Evolutionary conservation across 2,329 filamentous ascomycete genomes (phyloP).

Genomic region (Dothistroma septosporum): DNA sequence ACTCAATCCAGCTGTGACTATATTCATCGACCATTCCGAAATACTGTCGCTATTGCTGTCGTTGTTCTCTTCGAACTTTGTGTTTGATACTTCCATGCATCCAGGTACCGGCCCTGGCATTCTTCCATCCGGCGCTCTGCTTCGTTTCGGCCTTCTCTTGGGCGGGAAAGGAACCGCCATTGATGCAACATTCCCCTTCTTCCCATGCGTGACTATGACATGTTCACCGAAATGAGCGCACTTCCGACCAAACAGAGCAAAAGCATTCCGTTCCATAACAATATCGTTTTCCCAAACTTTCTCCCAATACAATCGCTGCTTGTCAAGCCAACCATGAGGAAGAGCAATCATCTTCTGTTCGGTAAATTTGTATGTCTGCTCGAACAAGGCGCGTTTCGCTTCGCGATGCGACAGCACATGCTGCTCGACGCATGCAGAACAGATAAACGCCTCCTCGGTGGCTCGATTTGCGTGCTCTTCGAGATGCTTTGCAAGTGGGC

Average conservation of each 20-base stretch:
- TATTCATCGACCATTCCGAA: background rate
- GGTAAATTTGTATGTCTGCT: slow-evolving; percentile 4
- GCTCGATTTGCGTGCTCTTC: slow-evolving; percentile 10
- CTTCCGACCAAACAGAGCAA: slow-evolving; percentile 12
- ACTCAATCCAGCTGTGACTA: background rate
- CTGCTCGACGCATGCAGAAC: slow-evolving; percentile 17
- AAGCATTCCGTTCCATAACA: slow-evolving; percentile 11
- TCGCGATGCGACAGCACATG: slow-evolving; percentile 14
- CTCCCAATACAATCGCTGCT: slow-evolving; percentile 8
- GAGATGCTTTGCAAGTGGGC: slow-evolving; percentile 4
- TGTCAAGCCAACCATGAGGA: slow-evolving; percentile 8
- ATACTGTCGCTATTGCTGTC: background rate
- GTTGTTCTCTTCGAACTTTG: background rate
- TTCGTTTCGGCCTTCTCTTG: slow-evolving; percentile 7
- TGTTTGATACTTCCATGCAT: background rate
- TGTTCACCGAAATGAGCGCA: slow-evolving; percentile 9
- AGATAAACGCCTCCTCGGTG: slow-evolving; percentile 14
- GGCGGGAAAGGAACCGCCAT: slow-evolving; percentile 4
- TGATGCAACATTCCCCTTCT: background rate
- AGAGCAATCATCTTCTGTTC: slow-evolving; percentile 10
- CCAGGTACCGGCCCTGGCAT: background rate
- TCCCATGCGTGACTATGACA: background rate
- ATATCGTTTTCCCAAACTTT: slow-evolving; percentile 19
- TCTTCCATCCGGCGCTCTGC: background rate
- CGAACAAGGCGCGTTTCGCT: slow-evolving; percentile 13